Evolutionary conservation across 441 rosid genomes (phyloP).

Genomic region (Corymbia calophylla): DNA sequence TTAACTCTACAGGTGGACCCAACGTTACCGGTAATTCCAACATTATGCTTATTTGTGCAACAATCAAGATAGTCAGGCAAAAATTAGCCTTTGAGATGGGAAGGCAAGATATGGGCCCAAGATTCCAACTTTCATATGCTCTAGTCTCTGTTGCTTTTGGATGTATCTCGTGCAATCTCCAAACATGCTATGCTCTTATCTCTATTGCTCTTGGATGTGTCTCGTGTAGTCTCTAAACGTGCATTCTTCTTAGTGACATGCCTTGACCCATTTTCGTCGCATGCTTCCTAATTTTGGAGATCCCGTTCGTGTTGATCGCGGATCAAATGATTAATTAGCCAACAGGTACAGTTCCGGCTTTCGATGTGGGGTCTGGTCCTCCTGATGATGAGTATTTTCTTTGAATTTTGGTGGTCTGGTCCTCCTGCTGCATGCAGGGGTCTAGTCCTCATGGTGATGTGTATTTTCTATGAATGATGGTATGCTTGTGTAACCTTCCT

Average conservation of each 20-base stretch:
- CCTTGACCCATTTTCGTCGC: background rate
- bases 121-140: accelerated
- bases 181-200: too few species aligned
- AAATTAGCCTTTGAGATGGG: accelerated
- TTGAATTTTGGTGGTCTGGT: background rate
- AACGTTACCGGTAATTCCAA: accelerated
- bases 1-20: accelerated
- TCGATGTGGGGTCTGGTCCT: too few species aligned
- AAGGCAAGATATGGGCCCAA: background rate
- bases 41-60: too few species aligned
- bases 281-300: accelerated
- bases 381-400: too few species aligned
- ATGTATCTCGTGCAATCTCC: background rate
- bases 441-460: background rate
- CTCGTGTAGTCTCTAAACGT: background rate
- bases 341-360: background rate
- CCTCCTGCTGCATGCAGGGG: background rate
- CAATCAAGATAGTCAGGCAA: accelerated
- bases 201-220: background rate
- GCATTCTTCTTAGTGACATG: accelerated
- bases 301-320: background rate
- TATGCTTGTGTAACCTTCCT: too few species aligned
- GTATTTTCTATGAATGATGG: background rate
- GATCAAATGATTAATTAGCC: background rate
- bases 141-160: accelerated